Conservation (phyloP, 2,329 filamentous ascomycete genomes). For the Trichophyton verrucosum region DNA sequence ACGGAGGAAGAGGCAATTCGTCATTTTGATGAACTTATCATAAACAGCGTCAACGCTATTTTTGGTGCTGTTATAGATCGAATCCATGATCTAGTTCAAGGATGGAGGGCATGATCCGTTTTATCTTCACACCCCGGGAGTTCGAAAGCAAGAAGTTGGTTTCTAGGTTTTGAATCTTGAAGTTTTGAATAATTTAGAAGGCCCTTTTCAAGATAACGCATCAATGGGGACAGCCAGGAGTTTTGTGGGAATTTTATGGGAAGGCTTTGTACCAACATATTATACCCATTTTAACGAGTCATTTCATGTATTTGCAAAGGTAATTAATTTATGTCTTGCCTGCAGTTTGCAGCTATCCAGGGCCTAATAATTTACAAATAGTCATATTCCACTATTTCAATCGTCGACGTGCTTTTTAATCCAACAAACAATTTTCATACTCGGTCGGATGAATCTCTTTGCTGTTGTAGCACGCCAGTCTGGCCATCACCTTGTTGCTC, state of each 20-base stretch:
- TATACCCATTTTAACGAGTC: neutral
- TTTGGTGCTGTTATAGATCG: constrained; percentile 92
- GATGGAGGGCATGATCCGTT: constrained; percentile 50
- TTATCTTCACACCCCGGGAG: too few species aligned
- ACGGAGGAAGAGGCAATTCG: constrained; percentile 84
- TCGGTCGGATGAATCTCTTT: neutral
- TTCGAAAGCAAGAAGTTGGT: neutral
- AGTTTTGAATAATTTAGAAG: neutral
- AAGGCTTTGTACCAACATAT: neutral
- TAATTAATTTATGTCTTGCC: neutral
- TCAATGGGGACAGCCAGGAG: neutral
- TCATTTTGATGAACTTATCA: constrained; percentile 78
- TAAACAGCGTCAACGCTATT: constrained; percentile 77
- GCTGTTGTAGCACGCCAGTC: neutral
- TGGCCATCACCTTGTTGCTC: neutral
- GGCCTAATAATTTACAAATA: too few species aligned
- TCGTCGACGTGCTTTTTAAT: too few species aligned
- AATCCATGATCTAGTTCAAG: constrained; percentile 85
- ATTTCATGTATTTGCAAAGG: neutral
- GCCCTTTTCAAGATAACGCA: neutral
- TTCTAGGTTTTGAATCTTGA: neutral
- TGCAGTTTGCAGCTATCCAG: neutral
- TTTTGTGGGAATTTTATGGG: neutral
- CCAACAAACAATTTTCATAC: neutral
- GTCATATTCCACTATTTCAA: neutral